A percentile compares a stretch with the other conserved stretches of the same genome.
Evolutionary conservation across 2,329 filamentous ascomycete genomes (phyloP).

Genomic region (Fusarium paranaense): DNA sequence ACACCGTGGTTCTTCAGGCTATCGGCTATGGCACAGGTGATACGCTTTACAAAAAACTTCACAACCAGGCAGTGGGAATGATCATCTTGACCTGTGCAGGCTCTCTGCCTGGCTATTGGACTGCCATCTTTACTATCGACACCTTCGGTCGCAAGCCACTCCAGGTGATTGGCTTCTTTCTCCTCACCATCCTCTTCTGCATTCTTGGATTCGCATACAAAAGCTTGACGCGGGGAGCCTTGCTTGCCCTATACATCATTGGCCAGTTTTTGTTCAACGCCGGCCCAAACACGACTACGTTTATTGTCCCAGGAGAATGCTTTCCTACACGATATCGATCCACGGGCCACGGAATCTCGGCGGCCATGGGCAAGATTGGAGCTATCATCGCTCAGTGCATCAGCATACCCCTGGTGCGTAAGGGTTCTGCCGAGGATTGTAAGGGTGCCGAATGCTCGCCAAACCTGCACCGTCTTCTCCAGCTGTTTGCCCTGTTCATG

Average conservation of each 20-base stretch:
- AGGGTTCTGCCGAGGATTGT: conserved; percentile 63
- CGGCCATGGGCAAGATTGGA: conserved; percentile 75
- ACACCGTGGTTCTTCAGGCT: conserved; percentile 74
- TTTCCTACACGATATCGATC: conserved; percentile 73
- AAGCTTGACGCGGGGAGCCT: conserved; percentile 57
- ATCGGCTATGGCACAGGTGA: conserved; percentile 76
- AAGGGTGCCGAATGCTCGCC: conserved; percentile 61
- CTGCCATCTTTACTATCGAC: conserved; percentile 78
- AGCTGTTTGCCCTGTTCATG: conserved; percentile 87
- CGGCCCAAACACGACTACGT: conserved; percentile 74
- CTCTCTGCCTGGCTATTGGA: conserved; percentile 84
- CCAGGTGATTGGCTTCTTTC: conserved; percentile 71
- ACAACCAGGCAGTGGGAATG: conserved; percentile 80
- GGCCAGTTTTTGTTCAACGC: conserved; percentile 77
- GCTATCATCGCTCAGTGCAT: conserved; percentile 76
- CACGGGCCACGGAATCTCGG: conserved; percentile 73
- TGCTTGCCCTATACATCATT: conserved; percentile 72
- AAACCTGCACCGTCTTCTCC: conserved; percentile 79
- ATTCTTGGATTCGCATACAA: conserved; percentile 71
- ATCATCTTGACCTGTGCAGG: conserved; percentile 83
- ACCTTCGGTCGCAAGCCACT: conserved; percentile 82
- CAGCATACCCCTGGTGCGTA: conserved; percentile 70
- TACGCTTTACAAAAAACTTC: conserved; percentile 75
- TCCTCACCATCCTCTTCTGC: conserved; percentile 72
- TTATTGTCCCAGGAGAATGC: conserved; percentile 73